Base-by-base conservation (phyloP, 1,284 basidiomycete species). In the Inonotus hispidus region DNA sequence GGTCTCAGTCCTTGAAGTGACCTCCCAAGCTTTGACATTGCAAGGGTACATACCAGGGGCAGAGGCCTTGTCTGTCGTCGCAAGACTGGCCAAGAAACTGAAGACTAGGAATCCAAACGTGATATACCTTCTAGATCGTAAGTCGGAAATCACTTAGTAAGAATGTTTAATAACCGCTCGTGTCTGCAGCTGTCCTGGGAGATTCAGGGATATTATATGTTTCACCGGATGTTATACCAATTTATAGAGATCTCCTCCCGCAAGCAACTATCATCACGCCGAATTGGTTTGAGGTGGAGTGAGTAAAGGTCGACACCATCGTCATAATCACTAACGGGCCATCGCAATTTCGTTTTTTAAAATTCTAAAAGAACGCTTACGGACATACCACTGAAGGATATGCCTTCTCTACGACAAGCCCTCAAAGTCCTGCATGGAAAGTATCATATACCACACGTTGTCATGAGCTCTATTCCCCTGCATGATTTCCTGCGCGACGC, bases 231-330 rank as follows among this genome's bases (percentile, higher is more conserved):
- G 93, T 95, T 4, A 82, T 99, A 58, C 93, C 95, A 0, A 83
- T 95, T 53, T 99, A 99, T 76, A 84, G 87, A 56, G 73, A 77
- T 52, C 83, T 99, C 74, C 79, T 99, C 1, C 79, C 82, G 16
- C 75, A 89, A 23, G 88, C 95, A 1, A 93, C 91, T 0, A 88
- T 98, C 60, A 96, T 98, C 66, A 95, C 96, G 0, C 96, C 96
- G 0, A 99, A 99, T 71, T 97, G 95, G 83, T 99, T 96, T 66
- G 97, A 99, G 77, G 91, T 92, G 59, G 95, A 98, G 93, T 95
- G 71, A 72, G 89, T 79, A 3, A 53, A n/a, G n/a, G n/a, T n/a
- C n/a, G n/a, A n/a, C n/a, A n/a, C n/a, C n/a, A n/a, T n/a, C n/a
- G n/a, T n/a, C n/a, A n/a, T n/a, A n/a, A n/a, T n/a, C n/a, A n/a